phyloP scores from a whole-genome alignment of 169 alveolate genomes.

The Plasmodium falciparum region DNA sequence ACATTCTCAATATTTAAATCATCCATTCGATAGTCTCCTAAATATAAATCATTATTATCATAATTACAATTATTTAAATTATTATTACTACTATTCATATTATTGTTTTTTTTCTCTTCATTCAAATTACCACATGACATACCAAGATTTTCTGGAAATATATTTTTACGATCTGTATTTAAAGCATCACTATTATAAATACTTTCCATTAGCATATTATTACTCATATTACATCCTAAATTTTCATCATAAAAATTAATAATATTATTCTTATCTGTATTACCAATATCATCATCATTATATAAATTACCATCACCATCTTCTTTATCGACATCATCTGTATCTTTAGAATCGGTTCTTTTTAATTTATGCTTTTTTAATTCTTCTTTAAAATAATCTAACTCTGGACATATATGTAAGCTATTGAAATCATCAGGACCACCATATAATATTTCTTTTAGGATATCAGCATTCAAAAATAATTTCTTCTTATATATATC shows the following conservation, averaged over 20 bases:
- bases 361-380: conserved; percentile 48
- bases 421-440: conserved; percentile 47
- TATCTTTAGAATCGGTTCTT: conserved; percentile 34
- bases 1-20: conserved; percentile 73
- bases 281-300: no score
- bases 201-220: conserved; percentile 18
- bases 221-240: conserved; percentile 19
- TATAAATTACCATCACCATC: neutral
- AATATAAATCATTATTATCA: conserved; percentile 8
- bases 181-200: no score
- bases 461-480: conserved; percentile 16
- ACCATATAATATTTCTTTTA: conserved; percentile 34
- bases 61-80: conserved; percentile 19
- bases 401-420: conserved; percentile 62
- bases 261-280: no score
- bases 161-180: no score
- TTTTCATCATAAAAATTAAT: neutral
- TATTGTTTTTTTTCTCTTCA: conserved; percentile 16
- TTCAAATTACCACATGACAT: conserved; percentile 5
- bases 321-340: conserved; percentile 24
- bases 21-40: conserved; percentile 22
- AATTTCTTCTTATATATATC: conserved; percentile 22
- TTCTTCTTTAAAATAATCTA: conserved; percentile 72
- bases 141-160: no score
- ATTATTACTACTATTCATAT: conserved; percentile 13